A percentile compares a stretch with the other conserved stretches of the same genome.
These are phyloP conservation scores for Guillardia theta DNA, from an alignment of 78 protist genomes.

Conservation along the genomic window DNA sequence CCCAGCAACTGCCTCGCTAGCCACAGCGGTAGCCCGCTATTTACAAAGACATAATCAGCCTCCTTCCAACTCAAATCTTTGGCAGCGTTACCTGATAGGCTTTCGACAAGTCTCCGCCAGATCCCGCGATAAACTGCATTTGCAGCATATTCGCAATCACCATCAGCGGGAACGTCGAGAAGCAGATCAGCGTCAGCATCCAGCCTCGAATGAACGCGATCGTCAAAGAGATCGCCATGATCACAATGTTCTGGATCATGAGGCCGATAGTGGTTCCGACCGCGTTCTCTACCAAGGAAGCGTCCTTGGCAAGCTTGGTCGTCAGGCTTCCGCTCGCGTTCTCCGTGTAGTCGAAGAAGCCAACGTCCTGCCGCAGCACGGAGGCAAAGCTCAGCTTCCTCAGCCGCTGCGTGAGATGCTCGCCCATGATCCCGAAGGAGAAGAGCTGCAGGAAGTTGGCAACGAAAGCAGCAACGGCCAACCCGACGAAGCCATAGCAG, in stretches of 20 bases:
- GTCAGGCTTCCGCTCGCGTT: not conserved
- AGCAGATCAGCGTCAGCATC: conserved; percentile 4
- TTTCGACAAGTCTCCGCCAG: not conserved
- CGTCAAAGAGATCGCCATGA: not conserved
- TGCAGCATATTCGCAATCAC: not conserved
- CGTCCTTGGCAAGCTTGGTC: not conserved
- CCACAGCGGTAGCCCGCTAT: too few species aligned
- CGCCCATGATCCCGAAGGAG: not conserved
- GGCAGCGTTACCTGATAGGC: not conserved
- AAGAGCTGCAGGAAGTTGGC: not conserved
- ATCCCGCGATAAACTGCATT: not conserved
- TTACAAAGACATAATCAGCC: too few species aligned
- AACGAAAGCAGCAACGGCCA: not conserved
- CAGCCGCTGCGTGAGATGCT: not conserved
- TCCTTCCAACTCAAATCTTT: too few species aligned
- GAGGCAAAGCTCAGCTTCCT: not conserved
- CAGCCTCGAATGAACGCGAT: conserved; percentile 18
- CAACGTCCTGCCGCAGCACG: not conserved
- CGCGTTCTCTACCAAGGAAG: not conserved
- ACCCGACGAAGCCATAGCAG: not conserved
- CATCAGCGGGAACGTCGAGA: conserved; percentile 22
- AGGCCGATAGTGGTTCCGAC: conserved; percentile 5
- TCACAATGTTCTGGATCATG: not conserved
- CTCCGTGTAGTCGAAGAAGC: not conserved
- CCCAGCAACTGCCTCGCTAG: not conserved